Evolutionary conservation across 2,329 filamentous ascomycete species (phyloP).

Genomic region (Chrysoporthe austroafricana): DNA sequence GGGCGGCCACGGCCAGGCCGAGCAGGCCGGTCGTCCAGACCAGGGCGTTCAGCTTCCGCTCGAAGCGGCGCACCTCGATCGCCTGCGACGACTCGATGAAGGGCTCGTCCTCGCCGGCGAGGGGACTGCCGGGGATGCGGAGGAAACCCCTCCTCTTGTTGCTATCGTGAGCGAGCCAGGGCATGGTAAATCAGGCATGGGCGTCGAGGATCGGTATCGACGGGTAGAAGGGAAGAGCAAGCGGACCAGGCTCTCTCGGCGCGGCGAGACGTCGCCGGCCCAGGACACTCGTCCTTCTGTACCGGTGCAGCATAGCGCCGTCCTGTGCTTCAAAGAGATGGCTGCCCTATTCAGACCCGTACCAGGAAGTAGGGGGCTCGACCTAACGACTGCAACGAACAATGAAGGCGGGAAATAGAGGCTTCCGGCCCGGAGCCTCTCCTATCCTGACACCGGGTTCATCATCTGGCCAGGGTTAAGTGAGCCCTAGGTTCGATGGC

Average conservation of each 20-base stretch:
- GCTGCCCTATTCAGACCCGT: no score
- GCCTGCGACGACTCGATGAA: conserved; percentile 5
- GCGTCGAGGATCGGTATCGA: no score
- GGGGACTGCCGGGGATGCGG: conserved; percentile 4
- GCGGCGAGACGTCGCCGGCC: no score
- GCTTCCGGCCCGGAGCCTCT: no score
- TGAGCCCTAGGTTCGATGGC: neutral
- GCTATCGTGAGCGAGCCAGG: neutral
- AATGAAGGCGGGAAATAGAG: no score
- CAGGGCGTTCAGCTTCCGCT: neutral
- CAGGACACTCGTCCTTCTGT: no score
- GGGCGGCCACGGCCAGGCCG: neutral
- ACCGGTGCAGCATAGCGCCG: no score
- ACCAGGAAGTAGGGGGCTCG: no score
- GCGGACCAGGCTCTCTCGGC: no score
- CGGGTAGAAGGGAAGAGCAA: no score
- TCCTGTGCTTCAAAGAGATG: no score
- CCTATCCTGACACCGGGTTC: neutral
- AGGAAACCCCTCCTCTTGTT: neutral
- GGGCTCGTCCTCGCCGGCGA: conserved; percentile 1
- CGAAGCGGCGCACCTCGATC: neutral
- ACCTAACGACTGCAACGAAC: no score
- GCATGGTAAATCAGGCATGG: neutral
- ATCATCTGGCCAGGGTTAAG: neutral
- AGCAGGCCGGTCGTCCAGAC: neutral